Evolutionary conservation across 768 basidiomycete species (phyloP), one percentile per base, ranked within the genome.

Genomic region (Lactarius pseudohatsudake): DNA sequence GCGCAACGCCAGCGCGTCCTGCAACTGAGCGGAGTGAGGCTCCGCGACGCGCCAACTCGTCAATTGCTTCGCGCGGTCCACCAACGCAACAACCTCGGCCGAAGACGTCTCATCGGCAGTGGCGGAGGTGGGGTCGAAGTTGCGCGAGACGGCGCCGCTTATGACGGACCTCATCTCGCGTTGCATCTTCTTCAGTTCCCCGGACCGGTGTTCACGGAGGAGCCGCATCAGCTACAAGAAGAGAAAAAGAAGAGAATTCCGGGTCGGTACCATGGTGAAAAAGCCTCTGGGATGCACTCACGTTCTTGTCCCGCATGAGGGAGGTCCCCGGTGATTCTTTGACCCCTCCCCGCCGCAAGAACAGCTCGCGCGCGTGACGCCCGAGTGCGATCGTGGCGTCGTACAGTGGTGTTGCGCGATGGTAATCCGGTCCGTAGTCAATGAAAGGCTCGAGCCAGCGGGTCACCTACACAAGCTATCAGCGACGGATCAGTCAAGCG

Each of bases 401-500:
- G 41, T 59, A 55, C 18, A 67, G 13, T 9, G 66, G 66, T 18
- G 38, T 20, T 20, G 4, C 4, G 22, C 66, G 62, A 50, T 55
- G 28, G 34, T 22, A 59, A 55, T 64, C 66, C 4, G 66, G 62
- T 2, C 62, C 66, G 26, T 67, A 67, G 34, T 67, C 58, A 32
- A 67, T 53, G 47, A 59, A 64, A 1, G 66, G 66, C 8, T 67
- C 66, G 22, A 67, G n/a, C 66, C 66, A 67, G 8, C 63, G 57
- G 32, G 66, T 59, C 13, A 66, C 62, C 65, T 66, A 32, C 22
- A 3, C 3, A 10, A 9, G 43, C 16, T 16, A 32, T 57, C 54
- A 53, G 22, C 20, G 6, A 36, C 26, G 10, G 22, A 4, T 13
- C 18, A 41, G 4, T 30, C 5, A 32, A 15, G 30, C 28, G 7